These are phyloP conservation scores for Macadamia tetraphylla DNA, from an alignment of 164 flowering plant species.

Conservation along the genomic window DNA sequence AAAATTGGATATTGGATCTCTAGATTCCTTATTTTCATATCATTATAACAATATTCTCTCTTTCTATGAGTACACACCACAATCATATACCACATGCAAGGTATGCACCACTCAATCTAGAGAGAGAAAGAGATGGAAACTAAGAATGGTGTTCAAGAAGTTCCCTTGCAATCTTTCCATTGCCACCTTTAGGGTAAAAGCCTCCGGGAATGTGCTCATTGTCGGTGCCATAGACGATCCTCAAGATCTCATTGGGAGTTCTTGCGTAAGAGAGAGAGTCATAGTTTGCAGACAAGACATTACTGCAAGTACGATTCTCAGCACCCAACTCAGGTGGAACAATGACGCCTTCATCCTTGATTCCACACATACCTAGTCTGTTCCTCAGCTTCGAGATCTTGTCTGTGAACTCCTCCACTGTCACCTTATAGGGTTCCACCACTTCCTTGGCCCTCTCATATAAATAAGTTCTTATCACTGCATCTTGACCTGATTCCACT, in stretches of 20 bases:
- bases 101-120: too few relatives aligned
- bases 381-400: slow-evolving; percentile 41
- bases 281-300: slow-evolving; percentile 33
- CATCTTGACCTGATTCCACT: slow-evolving; percentile 70
- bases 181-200: slow-evolving; percentile 43
- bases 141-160: slow-evolving; percentile 13
- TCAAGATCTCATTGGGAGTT: slow-evolving; percentile 46
- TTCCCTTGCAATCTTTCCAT: slow-evolving; percentile 40
- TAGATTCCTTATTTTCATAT: too few relatives aligned
- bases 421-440: slow-evolving; percentile 42
- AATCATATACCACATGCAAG: too few relatives aligned
- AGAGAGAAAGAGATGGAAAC: not conserved
- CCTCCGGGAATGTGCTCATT: slow-evolving; percentile 43
- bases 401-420: slow-evolving; percentile 50
- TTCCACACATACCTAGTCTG: slow-evolving; percentile 34
- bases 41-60: too few relatives aligned
- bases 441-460: slow-evolving; percentile 28
- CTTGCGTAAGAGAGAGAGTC: slow-evolving; percentile 38
- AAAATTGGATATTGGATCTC: too few relatives aligned
- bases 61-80: too few relatives aligned
- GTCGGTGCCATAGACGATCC: slow-evolving; percentile 48
- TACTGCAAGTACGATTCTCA: slow-evolving; percentile 30
- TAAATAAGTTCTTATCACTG: slow-evolving; percentile 39
- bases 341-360: slow-evolving; percentile 55
- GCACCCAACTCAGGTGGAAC: slow-evolving; percentile 47